These are phyloP conservation scores for Acer campestre DNA, from an alignment of 345 rosid species.

Conservation along the genomic window DNA sequence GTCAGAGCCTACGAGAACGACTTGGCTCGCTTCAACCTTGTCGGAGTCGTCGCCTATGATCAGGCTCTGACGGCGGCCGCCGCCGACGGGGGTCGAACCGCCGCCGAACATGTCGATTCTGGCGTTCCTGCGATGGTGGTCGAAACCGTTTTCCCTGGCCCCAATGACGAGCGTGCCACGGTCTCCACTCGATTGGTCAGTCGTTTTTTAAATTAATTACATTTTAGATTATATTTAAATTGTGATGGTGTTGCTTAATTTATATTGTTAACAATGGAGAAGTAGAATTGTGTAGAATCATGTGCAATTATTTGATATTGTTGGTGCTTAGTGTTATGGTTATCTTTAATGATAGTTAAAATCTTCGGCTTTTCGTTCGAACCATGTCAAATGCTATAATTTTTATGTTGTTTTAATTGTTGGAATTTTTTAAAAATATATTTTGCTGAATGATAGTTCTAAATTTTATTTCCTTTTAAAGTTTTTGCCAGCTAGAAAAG, in stretches of 20 bases:
- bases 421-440: neutral
- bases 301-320: neutral
- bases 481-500: constrained; percentile 87
- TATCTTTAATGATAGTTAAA: too few relatives aligned
- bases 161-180: constrained; percentile 55
- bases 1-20: constrained; percentile 81
- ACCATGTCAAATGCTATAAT: too few relatives aligned
- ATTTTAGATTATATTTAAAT: too few relatives aligned
- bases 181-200: constrained; percentile 79
- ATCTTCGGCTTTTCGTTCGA: too few relatives aligned
- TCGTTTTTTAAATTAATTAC: neutral
- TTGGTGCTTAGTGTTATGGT: too few relatives aligned
- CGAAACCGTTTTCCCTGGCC: constrained; percentile 79
- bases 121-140: constrained; percentile 76
- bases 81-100: constrained; percentile 90
- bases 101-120: constrained; percentile 61
- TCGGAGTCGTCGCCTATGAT: constrained; percentile 69
- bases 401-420: too few relatives aligned
- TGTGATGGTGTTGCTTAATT: too few relatives aligned
- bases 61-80: constrained; percentile 94
- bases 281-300: too few relatives aligned
- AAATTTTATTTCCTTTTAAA: constrained; percentile 26
- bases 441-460: neutral
- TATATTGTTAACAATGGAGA: too few relatives aligned
- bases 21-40: constrained; percentile 66